Base-by-base conservation (phyloP, 148 eudicot genomes). In the Drosera capensis region DNA sequence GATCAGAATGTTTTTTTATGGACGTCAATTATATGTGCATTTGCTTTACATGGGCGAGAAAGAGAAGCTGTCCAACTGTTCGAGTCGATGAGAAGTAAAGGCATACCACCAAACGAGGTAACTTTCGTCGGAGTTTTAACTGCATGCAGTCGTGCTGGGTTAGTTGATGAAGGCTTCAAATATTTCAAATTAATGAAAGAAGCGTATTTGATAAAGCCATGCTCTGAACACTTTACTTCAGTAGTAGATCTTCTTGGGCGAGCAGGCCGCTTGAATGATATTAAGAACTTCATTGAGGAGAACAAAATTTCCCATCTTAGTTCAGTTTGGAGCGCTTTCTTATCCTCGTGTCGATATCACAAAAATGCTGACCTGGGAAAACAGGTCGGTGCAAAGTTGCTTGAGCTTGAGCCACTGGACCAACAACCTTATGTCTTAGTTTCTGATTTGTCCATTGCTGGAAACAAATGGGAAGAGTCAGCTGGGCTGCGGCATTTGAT, bases 241-340 rank as follows among this genome's bases (percentile, higher is more conserved):
- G 79, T 82, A 78, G 75, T 87, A 18, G 94, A 87, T 77, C 75
- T 87, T 37, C 66, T 79, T 56, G 96, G 94, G 14, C 77, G 82
- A 25, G 85, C 88, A 20, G 88, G 85, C 48, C 70, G 57, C 22
- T 54, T 87, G 21, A 53, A 74, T 56, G 80, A 77, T 73, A 66
- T 70, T 14, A 66, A 68, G 37, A 63, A 48, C 34, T 87, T 87
- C 55, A 80, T 82, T 23, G 30, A 70, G 25, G 67, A 67, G 56
- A 74, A 87, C 24, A 60, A 42, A 21, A 25, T 82, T 14, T 68
- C 71, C 16, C 72, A 74, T 62, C 35, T 76, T 13, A 55, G 58
- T 49, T 76, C 80, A 20, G 96, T 82, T 61, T 87, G 90, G 96
- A 74, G 60, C 60, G 74, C 78, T 3, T 79, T 76, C 57, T 62